These are phyloP conservation scores for Syzygium aromaticum DNA, from an alignment of 345 rosid species.

Conservation along the genomic window DNA sequence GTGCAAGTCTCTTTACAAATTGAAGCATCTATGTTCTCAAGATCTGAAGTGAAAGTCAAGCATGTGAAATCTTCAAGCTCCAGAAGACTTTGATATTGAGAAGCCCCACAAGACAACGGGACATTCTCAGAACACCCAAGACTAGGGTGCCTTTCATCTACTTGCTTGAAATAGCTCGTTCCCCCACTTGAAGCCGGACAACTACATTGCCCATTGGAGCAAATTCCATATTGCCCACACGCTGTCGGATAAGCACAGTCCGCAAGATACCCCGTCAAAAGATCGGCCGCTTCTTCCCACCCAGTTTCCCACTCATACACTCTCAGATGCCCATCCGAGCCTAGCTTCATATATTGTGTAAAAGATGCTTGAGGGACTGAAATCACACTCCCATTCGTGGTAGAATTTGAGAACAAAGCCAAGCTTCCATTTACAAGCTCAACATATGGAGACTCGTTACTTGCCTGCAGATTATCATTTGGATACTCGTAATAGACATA, in stretches of 20 bases:
- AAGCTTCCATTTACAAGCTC: not conserved
- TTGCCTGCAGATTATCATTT: not conserved
- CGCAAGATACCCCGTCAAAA: not conserved
- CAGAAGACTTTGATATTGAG: conserved; percentile 5
- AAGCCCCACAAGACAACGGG: conserved; percentile 13
- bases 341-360: not conserved
- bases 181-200: conserved; percentile 4
- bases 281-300: conserved; percentile 7
- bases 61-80: conserved; percentile 10
- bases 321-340: not conserved
- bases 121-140: conserved; percentile 13
- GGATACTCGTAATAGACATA: not conserved
- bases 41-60: not conserved
- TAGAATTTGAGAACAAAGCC: not conserved
- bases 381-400: not conserved
- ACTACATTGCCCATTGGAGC: conserved; percentile 9
- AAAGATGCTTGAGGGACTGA: not conserved
- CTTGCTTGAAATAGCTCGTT: conserved; percentile 7
- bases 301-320: not conserved
- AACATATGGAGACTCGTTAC: not conserved
- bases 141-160: conserved; percentile 1
- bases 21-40: not conserved
- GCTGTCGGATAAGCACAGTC: conserved; percentile 18
- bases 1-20: conserved; percentile 5
- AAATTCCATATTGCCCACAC: conserved; percentile 28